phyloP scores from a whole-genome alignment of 495 filamentous ascomycete genomes.

The Sordaria brevicollis region DNA sequence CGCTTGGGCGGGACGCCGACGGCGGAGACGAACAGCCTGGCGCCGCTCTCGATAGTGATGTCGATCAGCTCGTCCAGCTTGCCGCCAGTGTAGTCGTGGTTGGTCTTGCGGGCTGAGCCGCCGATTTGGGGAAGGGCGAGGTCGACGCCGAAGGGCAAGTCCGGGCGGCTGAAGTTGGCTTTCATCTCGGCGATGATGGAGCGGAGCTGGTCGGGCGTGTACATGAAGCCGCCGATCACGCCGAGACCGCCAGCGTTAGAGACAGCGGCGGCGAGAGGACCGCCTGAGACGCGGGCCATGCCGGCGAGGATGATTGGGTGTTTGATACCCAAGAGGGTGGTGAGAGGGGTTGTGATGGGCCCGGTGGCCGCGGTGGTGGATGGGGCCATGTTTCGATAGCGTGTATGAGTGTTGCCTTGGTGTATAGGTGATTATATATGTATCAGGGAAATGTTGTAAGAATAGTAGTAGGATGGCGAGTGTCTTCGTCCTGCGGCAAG shows the following conservation, averaged over 20 bases:
- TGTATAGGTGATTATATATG: neutral
- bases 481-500: neutral
- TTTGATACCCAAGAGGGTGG: slow-evolving; percentile 59
- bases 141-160: slow-evolving; percentile 77
- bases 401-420: neutral
- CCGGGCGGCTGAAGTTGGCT: slow-evolving; percentile 46
- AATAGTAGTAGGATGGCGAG: neutral
- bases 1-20: slow-evolving; percentile 68
- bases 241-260: slow-evolving; percentile 81
- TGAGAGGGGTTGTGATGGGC: slow-evolving; percentile 66
- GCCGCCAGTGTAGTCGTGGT: slow-evolving; percentile 85
- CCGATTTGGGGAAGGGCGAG: slow-evolving; percentile 80
- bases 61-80: slow-evolving; percentile 74
- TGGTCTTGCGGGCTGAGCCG: slow-evolving; percentile 67
- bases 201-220: slow-evolving; percentile 69
- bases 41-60: slow-evolving; percentile 64
- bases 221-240: slow-evolving; percentile 74
- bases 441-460: neutral
- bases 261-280: slow-evolving; percentile 71
- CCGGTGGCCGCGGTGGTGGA: slow-evolving; percentile 22
- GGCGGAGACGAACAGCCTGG: slow-evolving; percentile 72
- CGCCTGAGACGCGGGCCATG: slow-evolving; percentile 76
- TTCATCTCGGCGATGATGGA: slow-evolving; percentile 78
- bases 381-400: neutral
- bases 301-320: slow-evolving; percentile 82